phyloP scores from a whole-genome alignment of 73 alveolate genomes.

The Stentor roeselii region DNA sequence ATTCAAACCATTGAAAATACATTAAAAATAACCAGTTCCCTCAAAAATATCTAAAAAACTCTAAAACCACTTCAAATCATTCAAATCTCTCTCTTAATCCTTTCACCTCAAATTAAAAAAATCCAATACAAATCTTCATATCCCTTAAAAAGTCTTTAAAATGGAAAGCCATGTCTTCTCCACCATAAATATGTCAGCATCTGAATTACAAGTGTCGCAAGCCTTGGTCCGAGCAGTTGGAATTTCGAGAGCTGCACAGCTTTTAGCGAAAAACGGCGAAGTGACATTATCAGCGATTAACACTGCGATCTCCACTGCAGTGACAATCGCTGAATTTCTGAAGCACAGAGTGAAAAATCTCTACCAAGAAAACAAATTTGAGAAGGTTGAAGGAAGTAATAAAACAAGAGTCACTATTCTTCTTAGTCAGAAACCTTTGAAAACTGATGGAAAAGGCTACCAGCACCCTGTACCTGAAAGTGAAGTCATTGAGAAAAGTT shows the following conservation, averaged over 20 bases:
- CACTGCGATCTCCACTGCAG: constrained; percentile 1
- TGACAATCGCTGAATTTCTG: background rate
- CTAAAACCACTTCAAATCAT: too few relatives aligned
- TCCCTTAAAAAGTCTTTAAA: too few relatives aligned
- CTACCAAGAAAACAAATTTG: constrained; percentile 16
- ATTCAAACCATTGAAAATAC: too few relatives aligned
- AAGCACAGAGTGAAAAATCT: constrained; percentile 21
- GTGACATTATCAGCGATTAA: background rate
- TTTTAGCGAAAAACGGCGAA: background rate
- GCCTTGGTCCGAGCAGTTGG: background rate
- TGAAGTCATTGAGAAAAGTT: constrained; percentile 1
- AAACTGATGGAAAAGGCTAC: background rate
- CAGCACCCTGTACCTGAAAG: constrained; percentile 4
- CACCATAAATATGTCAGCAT: background rate
- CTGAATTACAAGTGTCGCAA: background rate
- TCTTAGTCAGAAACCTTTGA: background rate
- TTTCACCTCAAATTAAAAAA: too few relatives aligned
- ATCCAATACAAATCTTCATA: too few relatives aligned
- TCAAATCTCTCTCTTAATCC: too few relatives aligned
- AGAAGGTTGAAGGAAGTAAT: constrained; percentile 1
- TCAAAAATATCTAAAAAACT: too few relatives aligned
- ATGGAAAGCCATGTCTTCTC: too few relatives aligned
- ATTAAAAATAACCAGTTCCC: too few relatives aligned
- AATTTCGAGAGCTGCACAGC: background rate
- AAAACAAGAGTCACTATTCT: constrained; percentile 4